Evolutionary conservation across 1,284 basidiomycete species (phyloP).

Genomic region (Ustilago trichophora): DNA sequence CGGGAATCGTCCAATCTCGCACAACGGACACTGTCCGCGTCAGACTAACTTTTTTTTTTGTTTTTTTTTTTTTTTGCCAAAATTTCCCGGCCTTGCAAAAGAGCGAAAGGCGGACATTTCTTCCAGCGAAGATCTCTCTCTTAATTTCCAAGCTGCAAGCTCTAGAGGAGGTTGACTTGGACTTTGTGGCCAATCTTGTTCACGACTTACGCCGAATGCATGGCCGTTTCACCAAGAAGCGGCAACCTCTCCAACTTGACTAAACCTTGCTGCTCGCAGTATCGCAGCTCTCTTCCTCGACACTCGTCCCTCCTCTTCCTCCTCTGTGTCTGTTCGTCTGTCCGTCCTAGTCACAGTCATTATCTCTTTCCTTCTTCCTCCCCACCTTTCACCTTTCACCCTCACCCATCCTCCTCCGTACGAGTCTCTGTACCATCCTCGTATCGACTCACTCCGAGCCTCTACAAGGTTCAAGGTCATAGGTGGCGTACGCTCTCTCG

Average conservation of each 20-base stretch:
- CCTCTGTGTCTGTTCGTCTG: too few species aligned
- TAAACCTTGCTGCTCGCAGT: too few species aligned
- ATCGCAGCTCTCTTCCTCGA: not conserved
- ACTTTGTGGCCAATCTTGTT: too few species aligned
- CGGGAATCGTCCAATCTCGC: not conserved
- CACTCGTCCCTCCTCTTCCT: not conserved
- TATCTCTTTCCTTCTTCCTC: not conserved
- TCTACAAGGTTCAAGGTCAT: constrained; percentile 12
- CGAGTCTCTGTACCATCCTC: constrained; percentile 9
- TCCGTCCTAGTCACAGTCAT: constrained; percentile 5
- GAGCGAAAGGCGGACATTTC: too few species aligned
- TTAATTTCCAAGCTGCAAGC: too few species aligned
- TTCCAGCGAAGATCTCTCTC: too few species aligned
- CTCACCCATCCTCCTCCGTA: constrained; percentile 2
- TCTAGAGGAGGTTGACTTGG: too few species aligned
- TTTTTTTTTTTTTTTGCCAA: too few species aligned
- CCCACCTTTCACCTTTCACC: not conserved
- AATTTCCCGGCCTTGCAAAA: too few species aligned
- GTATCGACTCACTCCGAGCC: constrained; percentile 13
- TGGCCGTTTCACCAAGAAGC: too few species aligned
- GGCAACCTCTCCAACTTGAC: too few species aligned
- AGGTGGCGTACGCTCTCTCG: constrained; percentile 15
- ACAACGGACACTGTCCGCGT: constrained; percentile 10
- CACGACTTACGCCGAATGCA: too few species aligned
- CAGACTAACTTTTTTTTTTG: constrained; percentile 10